Conservation (phyloP, 2,329 filamentous ascomycete genomes). For the Apiospora rasikravindrae region DNA sequence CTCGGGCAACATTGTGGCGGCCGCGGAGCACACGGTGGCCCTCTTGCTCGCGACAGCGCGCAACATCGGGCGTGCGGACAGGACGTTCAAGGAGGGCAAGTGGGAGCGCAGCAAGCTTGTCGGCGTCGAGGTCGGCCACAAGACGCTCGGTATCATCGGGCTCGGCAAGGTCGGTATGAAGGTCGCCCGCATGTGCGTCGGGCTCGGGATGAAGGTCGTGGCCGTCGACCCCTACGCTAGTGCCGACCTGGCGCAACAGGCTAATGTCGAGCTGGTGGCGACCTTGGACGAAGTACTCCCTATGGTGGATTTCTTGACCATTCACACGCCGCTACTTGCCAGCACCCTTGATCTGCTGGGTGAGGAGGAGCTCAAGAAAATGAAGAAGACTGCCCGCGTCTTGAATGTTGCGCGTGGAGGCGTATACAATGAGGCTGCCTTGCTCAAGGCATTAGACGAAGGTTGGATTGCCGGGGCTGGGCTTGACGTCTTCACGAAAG, state of each 20-base stretch:
- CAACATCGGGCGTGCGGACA: conserved; percentile 73
- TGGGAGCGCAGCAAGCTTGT: conserved; percentile 80
- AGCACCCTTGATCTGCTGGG: conserved; percentile 78
- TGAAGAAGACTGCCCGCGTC: conserved; percentile 76
- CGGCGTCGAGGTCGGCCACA: conserved; percentile 78
- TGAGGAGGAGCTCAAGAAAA: conserved; percentile 66
- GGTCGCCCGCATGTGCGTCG: conserved; percentile 79
- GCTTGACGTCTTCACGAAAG: conserved; percentile 79
- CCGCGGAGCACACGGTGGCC: conserved; percentile 78
- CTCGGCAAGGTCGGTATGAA: conserved; percentile 84
- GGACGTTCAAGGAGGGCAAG: conserved; percentile 70
- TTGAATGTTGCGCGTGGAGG: conserved; percentile 82
- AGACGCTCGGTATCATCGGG: conserved; percentile 77
- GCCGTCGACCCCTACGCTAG: conserved; percentile 82
- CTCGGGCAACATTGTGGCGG: conserved; percentile 79
- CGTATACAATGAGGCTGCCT: conserved; percentile 77
- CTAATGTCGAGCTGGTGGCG: conserved; percentile 67
- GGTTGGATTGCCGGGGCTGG: conserved; percentile 78
- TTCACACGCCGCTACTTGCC: conserved; percentile 81
- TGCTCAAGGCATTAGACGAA: conserved; percentile 71
- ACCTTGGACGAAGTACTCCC: conserved; percentile 66
- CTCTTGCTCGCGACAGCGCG: conserved; percentile 76
- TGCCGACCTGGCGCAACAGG: conserved; percentile 70
- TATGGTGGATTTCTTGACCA: conserved; percentile 75
- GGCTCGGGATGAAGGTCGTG: conserved; percentile 76